Evolutionary conservation across 1,139 yeast species (phyloP), one percentile per base, ranked within the genome.

Genomic region (Hansenula sp.): DNA sequence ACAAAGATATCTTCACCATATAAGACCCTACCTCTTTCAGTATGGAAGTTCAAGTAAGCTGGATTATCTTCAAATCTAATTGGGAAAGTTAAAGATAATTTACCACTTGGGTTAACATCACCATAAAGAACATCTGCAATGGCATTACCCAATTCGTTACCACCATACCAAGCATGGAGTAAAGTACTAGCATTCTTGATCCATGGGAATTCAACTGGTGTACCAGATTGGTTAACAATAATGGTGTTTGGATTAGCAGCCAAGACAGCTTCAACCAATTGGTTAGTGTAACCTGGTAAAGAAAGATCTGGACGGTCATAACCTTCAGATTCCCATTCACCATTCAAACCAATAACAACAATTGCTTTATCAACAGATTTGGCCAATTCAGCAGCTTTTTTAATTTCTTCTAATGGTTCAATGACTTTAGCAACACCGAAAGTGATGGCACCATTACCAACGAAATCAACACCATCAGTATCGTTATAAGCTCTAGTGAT

Each of bases 201-300:
- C 82, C 83, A 78, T 25, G 82, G 80, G 69, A 79, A 65, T 28
- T 73, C 65, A 24, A 79, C 82, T 2, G 86, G 84, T 11, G 82
- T 68, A 40, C 85, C 85, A 3, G 80, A 69, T 56, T 78, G 83
- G 58, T 75, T 71, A 21, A 78, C 81, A 35, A 78, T 64, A 19
- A 76, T 69, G 10, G 73, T 68, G 52, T 77, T 73, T 30, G 71
- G 68, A 51, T 77, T 77, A 34, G 65, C 82, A 36, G 62, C 63
- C 29, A 66, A 42, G 17, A 79, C 69, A 28, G 67, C 75, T 25
- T 55, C 60, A 21, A 78, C 66, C 41, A 79, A 62, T 34, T 66
- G 63, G 45, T 76, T 69, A 32, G 77, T 70, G 41, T 61, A 56
- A 12, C 73, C 73, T 33, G 85, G 84, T 25, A 76, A 40, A 56